A percentile compares a stretch with the other conserved stretches of the same genome.
Evolutionary conservation across 2,329 filamentous ascomycete species (phyloP).

Genomic region (Thielaviopsis ethacetica): DNA sequence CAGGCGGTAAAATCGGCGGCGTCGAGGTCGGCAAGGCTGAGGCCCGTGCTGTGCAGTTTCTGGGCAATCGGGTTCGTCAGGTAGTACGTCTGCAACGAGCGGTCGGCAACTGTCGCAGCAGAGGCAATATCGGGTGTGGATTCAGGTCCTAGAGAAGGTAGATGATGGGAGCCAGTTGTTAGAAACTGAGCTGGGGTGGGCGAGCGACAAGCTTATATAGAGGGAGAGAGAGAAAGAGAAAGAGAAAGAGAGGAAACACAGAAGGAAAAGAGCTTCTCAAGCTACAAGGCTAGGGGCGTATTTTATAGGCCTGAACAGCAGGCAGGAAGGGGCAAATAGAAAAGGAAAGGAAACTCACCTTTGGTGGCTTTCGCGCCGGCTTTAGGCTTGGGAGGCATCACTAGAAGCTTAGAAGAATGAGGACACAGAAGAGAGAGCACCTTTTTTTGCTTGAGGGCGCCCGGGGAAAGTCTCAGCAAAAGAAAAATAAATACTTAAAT

Average conservation of each 20-base stretch:
- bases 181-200: neutral
- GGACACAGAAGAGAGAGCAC: neutral
- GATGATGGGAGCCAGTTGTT: neutral
- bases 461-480: neutral
- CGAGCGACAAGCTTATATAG: neutral
- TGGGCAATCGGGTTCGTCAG: conserved; percentile 33
- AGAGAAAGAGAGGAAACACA: neutral
- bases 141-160: conserved; percentile 17
- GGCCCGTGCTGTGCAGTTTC: conserved; percentile 22
- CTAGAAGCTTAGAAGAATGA: conserved; percentile 1
- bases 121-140: conserved; percentile 13
- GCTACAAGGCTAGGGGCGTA: neutral
- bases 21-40: conserved; percentile 28
- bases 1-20: conserved; percentile 33
- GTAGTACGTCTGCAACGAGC: conserved; percentile 30
- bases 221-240: neutral
- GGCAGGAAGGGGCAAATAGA: no score
- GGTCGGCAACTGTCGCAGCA: conserved; percentile 32
- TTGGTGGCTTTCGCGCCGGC: conserved; percentile 19
- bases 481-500: no score
- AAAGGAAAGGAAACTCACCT: conserved; percentile 11
- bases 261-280: neutral
- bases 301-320: neutral
- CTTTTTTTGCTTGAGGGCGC: neutral
- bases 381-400: conserved; percentile 25